phyloP scores from a whole-genome alignment of 345 rosid species.

The Pseudoturritis turrita region DNA sequence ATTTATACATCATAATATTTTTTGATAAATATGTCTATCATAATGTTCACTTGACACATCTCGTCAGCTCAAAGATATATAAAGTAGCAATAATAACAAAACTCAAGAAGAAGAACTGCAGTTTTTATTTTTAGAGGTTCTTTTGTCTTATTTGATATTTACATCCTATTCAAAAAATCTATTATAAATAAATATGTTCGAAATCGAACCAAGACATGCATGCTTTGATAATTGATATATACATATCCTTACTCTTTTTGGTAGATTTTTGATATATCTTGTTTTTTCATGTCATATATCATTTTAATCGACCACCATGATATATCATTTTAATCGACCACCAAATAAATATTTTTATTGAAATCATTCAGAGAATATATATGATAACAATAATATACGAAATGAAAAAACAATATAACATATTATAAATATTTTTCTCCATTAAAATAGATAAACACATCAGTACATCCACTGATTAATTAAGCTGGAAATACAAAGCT shows the following conservation, averaged over 20 bases:
- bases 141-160: not conserved
- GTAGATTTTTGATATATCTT: not conserved
- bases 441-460: constrained; percentile 14
- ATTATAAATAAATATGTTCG: not conserved
- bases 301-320: not conserved
- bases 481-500: constrained; percentile 28
- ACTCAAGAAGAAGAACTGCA: not conserved
- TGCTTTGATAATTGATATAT: not conserved
- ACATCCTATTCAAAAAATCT: not conserved
- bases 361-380: not conserved
- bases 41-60: not conserved
- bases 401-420: not conserved
- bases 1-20: too few species aligned
- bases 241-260: not conserved
- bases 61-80: not conserved
- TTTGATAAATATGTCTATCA: not conserved
- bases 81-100: not conserved
- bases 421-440: not conserved
- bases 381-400: not conserved
- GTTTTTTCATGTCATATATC: not conserved
- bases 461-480: constrained; percentile 27
- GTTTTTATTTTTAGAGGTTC: not conserved
- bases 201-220: not conserved
- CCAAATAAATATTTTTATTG: not conserved
- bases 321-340: not conserved